Conservation (phyloP, 805 yeast species). For the Suhomyces kilbournensis region DNA sequence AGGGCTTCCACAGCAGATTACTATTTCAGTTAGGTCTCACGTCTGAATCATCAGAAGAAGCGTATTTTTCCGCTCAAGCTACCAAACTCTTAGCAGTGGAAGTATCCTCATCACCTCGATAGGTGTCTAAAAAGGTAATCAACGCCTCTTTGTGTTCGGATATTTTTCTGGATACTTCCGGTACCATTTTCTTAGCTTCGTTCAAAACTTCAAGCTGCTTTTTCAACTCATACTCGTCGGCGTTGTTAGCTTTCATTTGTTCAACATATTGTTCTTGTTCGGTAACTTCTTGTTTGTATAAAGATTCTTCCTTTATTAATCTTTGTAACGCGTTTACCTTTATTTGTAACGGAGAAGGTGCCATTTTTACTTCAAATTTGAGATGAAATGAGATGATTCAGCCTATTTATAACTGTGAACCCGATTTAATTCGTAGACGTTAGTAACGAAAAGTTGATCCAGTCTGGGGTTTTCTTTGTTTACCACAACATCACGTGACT, state of each 20-base stretch:
- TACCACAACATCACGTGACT: neutral
- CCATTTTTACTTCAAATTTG: constrained; percentile 36
- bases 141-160: constrained; percentile 36
- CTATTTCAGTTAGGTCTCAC: neutral
- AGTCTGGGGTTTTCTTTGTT: neutral
- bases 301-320: constrained; percentile 61
- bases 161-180: constrained; percentile 18
- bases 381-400: neutral
- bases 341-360: constrained; percentile 70
- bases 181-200: constrained; percentile 39
- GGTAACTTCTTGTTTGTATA: constrained; percentile 57
- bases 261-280: constrained; percentile 53
- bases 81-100: constrained; percentile 23
- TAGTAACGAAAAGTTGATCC: neutral
- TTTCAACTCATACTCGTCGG: constrained; percentile 66
- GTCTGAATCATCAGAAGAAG: neutral
- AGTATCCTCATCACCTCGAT: constrained; percentile 34
- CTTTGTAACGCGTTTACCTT: constrained; percentile 68
- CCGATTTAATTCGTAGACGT: neutral
- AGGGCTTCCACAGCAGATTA: neutral
- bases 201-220: constrained; percentile 37
- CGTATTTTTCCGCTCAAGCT: neutral
- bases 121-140: constrained; percentile 34
- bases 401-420: neutral
- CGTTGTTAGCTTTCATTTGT: constrained; percentile 42